A percentile compares a stretch with the other conserved stretches of the same genome.
phyloP scores from a whole-genome alignment of 2,329 filamentous ascomycete species.

The Xylariaceae sp. region DNA sequence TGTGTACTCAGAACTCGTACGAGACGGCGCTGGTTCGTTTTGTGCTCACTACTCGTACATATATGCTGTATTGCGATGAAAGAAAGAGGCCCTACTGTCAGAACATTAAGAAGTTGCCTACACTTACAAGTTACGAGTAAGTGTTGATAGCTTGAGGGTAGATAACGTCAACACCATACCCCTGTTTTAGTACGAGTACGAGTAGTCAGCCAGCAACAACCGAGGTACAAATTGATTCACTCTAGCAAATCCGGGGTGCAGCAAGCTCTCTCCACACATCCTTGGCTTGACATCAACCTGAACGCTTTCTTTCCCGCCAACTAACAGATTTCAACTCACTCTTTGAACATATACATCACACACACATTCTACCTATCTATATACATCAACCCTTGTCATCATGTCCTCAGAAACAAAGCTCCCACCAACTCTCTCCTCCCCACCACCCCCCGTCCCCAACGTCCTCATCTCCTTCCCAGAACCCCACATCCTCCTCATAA shows the following conservation, averaged over 20 bases:
- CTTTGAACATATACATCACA: not conserved
- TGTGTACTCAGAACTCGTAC: too few species aligned
- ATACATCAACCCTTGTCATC: not conserved
- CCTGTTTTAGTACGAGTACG: too few species aligned
- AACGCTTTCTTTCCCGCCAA: not conserved
- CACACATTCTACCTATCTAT: not conserved
- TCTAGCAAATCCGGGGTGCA: not conserved
- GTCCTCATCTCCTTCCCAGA: slow-evolving; percentile 45
- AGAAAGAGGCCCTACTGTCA: too few species aligned
- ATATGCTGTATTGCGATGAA: too few species aligned
- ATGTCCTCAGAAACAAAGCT: slow-evolving; percentile 20
- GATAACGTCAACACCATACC: too few species aligned
- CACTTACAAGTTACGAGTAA: too few species aligned
- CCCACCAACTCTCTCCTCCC: slow-evolving; percentile 29
- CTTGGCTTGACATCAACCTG: too few species aligned
- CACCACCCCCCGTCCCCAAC: slow-evolving; percentile 40
- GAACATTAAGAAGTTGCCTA: too few species aligned
- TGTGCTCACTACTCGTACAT: too few species aligned
- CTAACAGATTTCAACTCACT: not conserved
- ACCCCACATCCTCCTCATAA: slow-evolving; percentile 53
- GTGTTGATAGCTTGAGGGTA: too few species aligned
- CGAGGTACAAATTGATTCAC: not conserved
- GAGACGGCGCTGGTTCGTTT: too few species aligned
- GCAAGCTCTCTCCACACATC: too few species aligned
- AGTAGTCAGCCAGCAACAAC: not conserved